phyloP scores from a whole-genome alignment of 192 early-diverging fungal species.

The Coemansia sp. region DNA sequence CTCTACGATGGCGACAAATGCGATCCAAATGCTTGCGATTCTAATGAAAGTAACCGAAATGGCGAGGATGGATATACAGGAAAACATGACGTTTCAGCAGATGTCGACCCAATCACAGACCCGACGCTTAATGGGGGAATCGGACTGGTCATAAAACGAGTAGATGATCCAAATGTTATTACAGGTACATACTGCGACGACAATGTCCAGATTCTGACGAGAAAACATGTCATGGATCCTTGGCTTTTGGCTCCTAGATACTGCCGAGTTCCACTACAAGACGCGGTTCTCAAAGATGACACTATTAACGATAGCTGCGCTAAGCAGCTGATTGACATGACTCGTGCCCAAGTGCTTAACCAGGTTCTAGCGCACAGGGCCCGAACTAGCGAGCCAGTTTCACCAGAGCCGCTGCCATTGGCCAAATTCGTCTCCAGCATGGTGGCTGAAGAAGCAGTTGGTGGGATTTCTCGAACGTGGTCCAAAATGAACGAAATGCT shows the following conservation, averaged over 20 bases:
- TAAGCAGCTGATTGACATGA: slow-evolving; percentile 31
- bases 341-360: slow-evolving; percentile 37
- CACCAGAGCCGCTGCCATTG: slow-evolving; percentile 2
- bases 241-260: slow-evolving; percentile 24
- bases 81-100: background rate
- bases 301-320: background rate
- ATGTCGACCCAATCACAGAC: slow-evolving; percentile 21
- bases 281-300: background rate
- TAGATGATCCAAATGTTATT: background rate
- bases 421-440: slow-evolving; percentile 34
- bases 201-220: slow-evolving; percentile 20
- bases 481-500: slow-evolving; percentile 5
- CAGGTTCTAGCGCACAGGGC: slow-evolving; percentile 8
- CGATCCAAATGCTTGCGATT: background rate
- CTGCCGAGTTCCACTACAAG: slow-evolving; percentile 13
- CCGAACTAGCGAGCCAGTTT: background rate
- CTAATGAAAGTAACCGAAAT: background rate
- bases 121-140: slow-evolving; percentile 32
- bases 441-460: slow-evolving; percentile 35
- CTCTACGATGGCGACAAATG: background rate
- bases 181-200: background rate
- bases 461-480: slow-evolving; percentile 23
- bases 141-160: slow-evolving; percentile 22
- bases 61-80: background rate
- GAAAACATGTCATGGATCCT: slow-evolving; percentile 23